Conservation (phyloP, 352 stramenopile genomes). For the Synura sp. region DNA sequence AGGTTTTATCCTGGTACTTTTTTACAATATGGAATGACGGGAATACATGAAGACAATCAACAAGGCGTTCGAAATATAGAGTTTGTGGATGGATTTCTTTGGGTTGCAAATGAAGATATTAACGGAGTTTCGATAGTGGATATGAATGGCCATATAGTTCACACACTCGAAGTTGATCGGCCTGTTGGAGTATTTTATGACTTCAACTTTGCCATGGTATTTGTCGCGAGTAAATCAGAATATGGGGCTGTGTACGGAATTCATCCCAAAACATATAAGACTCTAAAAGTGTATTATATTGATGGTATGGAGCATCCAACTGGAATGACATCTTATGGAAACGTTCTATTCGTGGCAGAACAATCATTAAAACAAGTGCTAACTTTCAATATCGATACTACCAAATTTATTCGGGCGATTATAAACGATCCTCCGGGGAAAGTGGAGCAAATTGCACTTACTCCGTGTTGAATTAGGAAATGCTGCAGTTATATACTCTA, state of each 20-base stretch:
- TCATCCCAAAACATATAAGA: not conserved
- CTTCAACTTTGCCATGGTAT: not conserved
- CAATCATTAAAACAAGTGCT: not conserved
- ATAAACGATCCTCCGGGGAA: not conserved
- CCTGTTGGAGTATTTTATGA: slow-evolving; percentile 25
- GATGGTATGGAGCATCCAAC: slow-evolving; percentile 15
- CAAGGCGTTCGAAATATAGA: slow-evolving; percentile 30
- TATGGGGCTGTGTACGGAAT: slow-evolving; percentile 24
- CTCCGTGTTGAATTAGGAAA: too few species aligned
- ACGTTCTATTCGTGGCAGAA: slow-evolving; percentile 3
- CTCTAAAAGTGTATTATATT: not conserved
- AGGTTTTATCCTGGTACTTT: slow-evolving; percentile 26
- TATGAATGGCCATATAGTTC: not conserved
- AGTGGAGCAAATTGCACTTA: slow-evolving; percentile 16
- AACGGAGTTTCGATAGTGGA: not conserved
- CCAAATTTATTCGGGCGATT: not conserved
- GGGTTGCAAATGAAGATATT: slow-evolving; percentile 41
- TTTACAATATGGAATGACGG: not conserved
- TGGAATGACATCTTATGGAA: not conserved
- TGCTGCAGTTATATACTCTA: too few species aligned
- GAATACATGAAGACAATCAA: not conserved
- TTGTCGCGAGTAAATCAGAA: not conserved
- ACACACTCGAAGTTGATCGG: not conserved
- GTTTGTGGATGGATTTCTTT: not conserved
- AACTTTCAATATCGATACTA: not conserved